Base-by-base conservation (phyloP, 129 eudicot genomes). In the Calendula officinalis region DNA sequence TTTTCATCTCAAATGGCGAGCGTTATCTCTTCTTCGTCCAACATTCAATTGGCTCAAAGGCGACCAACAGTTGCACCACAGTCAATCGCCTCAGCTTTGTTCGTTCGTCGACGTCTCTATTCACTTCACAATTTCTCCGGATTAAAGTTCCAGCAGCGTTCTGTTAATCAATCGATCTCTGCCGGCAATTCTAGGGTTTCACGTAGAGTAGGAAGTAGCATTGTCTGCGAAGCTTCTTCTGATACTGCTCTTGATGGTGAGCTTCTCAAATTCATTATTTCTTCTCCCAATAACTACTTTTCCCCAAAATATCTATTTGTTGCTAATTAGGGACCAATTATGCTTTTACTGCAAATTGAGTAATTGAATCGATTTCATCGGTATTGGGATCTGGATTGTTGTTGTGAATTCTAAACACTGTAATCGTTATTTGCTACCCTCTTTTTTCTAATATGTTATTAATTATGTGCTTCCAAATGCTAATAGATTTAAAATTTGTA, bases 151-250 rank as follows among this genome's bases (percentile, higher is more conserved):
- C 69, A 35, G 10, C 58, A n/a, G 10, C 7, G 33, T 30, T 9
- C 57, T 16, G 16, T 33, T 50, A 17, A 64, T 5, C 43, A 13
- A 3, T 46, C 17, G 2, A 3, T 45, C 14, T n/a, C 68, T 30
- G 27, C 41, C 7, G n/a, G 10, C 17, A 14, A 13, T 34, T 3
- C 8, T 33, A 45, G 44, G 69, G 44, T 64, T 64, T 64, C 69
- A 15, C 56, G 57, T 11, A 64, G 51, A 33, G 37, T 9, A 13
- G 14, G 32, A 64, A 48, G 46, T 49, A 64, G 46, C 34, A 48
- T 64, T 49, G 56, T 64, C 16, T 64, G 58, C 11, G 17, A 48
- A 64, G 59, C 69, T 33, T 64, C 69, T 35, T 48, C 69, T 10
- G 69, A 64, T 36, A 48, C 69, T 4, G 35, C 46, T 36, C 8